These are phyloP conservation scores for Coemansia reversa DNA, from an alignment of 192 early-diverging fungal genomes.

Conservation along the genomic window DNA sequence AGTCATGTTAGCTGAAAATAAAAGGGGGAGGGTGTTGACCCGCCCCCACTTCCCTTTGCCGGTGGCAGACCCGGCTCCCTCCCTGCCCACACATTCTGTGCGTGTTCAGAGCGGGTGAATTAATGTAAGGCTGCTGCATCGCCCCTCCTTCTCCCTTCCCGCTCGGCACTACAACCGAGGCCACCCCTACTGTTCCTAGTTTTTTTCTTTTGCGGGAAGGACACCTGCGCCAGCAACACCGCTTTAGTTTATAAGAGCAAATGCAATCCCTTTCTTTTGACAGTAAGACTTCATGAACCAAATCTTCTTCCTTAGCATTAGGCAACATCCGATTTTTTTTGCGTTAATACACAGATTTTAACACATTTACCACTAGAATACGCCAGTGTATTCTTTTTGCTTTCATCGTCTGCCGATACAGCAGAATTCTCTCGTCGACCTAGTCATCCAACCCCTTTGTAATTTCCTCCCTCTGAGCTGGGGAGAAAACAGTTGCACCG, in stretches of 20 bases:
- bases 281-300: conserved; percentile 2
- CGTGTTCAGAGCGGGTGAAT: conserved; percentile 5
- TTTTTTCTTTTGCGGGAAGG: not conserved
- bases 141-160: not conserved
- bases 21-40: conserved; percentile 23
- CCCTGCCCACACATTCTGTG: conserved; percentile 16
- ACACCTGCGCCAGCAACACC: not conserved
- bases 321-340: not conserved
- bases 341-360: not conserved
- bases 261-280: conserved; percentile 9
- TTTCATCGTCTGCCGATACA: not conserved
- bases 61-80: conserved; percentile 21
- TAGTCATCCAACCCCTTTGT: too few relatives aligned
- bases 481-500: too few relatives aligned
- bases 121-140: conserved; percentile 3
- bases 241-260: conserved; percentile 11
- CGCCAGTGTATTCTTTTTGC: not conserved
- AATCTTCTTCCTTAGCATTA: not conserved
- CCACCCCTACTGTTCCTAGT: not conserved
- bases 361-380: not conserved
- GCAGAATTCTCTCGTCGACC: not conserved
- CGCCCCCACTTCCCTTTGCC: conserved; percentile 33
- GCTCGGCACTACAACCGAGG: not conserved
- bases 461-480: too few relatives aligned
- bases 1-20: not conserved